Percentiles rank a stretch among this genome's conserved stretches.
These are phyloP conservation scores for Ogataea sp. DNA, from an alignment of 805 yeast species.

Conservation along the genomic window DNA sequence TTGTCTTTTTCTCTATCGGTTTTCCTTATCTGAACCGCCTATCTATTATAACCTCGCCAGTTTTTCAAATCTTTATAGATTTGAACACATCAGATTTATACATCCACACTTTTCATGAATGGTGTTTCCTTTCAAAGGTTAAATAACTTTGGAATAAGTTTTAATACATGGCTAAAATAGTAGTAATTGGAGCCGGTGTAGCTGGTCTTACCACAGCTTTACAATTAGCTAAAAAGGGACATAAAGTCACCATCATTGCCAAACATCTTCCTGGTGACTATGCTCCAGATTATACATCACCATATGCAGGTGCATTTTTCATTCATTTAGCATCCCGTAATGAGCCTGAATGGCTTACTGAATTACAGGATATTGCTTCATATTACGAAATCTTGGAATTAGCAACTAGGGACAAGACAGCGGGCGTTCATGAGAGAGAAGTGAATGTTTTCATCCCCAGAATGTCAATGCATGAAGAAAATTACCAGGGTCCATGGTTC, in stretches of 20 bases:
- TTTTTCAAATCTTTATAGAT: too few species aligned
- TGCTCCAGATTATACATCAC: conserved; percentile 34
- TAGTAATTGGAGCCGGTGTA: conserved; percentile 40
- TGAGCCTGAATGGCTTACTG: conserved; percentile 20
- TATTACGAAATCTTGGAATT: conserved; percentile 29
- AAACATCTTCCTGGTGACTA: conserved; percentile 30
- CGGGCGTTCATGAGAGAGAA: conserved; percentile 28
- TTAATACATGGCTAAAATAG: conserved; percentile 16
- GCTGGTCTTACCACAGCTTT: conserved; percentile 46
- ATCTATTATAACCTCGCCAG: too few species aligned
- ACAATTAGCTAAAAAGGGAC: conserved; percentile 30
- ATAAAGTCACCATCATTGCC: conserved; percentile 44
- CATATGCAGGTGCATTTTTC: conserved; percentile 44
- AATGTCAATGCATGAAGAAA: conserved; percentile 14
- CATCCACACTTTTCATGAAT: too few species aligned
- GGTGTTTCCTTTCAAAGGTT: too few species aligned
- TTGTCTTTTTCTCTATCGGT: too few species aligned
- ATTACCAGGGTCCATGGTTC: conserved; percentile 32
- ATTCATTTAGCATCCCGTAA: conserved; percentile 29
- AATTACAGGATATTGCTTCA: conserved; percentile 27
- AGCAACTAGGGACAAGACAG: conserved; percentile 28
- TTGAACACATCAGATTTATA: too few species aligned
- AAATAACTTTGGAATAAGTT: too few species aligned
- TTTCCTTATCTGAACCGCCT: too few species aligned
- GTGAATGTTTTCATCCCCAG: conserved; percentile 22